A percentile compares a stretch with the other conserved stretches of the same genome.
Conservation (phyloP, 345 rosid species). For the Syzygium jambos region DNA sequence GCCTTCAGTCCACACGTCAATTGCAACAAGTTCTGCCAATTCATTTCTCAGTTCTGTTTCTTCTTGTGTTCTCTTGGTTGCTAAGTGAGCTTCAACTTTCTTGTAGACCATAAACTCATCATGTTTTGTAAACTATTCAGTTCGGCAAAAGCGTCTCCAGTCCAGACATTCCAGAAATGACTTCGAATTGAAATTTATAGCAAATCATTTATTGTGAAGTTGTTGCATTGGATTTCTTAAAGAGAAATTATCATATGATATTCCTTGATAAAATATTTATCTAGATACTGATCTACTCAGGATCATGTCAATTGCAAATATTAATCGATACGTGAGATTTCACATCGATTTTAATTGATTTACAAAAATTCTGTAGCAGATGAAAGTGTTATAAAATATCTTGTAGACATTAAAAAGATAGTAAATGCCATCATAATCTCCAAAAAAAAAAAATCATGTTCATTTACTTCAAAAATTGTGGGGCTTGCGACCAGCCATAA, state of each 20-base stretch:
- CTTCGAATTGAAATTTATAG: background rate
- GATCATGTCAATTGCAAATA: background rate
- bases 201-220: background rate
- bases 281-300: background rate
- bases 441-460: no score
- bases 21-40: conserved; percentile 30
- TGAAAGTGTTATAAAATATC: background rate
- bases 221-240: background rate
- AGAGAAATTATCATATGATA: background rate
- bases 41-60: background rate
- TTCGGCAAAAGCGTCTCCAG: background rate
- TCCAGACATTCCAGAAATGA: background rate
- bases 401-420: background rate
- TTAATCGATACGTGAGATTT: background rate
- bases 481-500: background rate
- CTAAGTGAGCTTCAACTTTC: background rate
- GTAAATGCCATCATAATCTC: background rate
- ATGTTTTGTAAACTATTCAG: background rate
- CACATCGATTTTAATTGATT: background rate
- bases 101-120: background rate
- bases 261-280: background rate
- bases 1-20: conserved; percentile 12
- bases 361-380: background rate
- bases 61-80: no score
- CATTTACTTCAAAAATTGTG: background rate